These are phyloP conservation scores for Rauvolfia tetraphylla DNA, from an alignment of 257 asterid species.

Conservation along the genomic window DNA sequence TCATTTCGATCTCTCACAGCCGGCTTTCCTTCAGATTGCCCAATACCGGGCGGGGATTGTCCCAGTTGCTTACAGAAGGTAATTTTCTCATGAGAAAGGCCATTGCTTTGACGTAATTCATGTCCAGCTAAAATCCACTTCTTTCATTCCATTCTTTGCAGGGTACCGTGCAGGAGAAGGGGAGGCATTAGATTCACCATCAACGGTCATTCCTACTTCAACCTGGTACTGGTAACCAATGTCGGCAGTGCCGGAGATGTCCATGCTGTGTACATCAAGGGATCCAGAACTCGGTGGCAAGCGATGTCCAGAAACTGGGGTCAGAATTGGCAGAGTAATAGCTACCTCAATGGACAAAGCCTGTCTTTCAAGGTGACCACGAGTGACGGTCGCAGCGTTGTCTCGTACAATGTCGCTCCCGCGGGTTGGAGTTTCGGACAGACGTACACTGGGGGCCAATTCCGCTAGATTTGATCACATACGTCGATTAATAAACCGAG, in stretches of 20 bases:
- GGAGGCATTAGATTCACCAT: slow-evolving; percentile 86
- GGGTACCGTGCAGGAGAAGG: slow-evolving; percentile 87
- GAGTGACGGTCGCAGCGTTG: slow-evolving; percentile 68
- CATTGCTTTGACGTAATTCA: neutral
- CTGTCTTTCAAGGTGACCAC: slow-evolving; percentile 73
- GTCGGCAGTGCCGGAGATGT: slow-evolving; percentile 94
- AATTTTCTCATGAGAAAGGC: neutral
- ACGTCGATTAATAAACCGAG: neutral
- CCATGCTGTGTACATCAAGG: slow-evolving; percentile 67
- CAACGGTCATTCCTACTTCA: slow-evolving; percentile 85
- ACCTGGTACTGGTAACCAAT: slow-evolving; percentile 75
- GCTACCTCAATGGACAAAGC: slow-evolving; percentile 82
- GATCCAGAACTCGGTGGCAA: slow-evolving; percentile 81
- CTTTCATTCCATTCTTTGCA: slow-evolving; percentile 4
- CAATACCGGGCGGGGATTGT: slow-evolving; percentile 80
- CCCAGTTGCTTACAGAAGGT: slow-evolving; percentile 68
- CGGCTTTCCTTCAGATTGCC: slow-evolving; percentile 70
- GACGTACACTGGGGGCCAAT: slow-evolving; percentile 70
- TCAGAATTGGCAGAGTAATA: slow-evolving; percentile 90
- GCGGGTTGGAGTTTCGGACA: slow-evolving; percentile 78
- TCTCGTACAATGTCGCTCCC: slow-evolving; percentile 76
- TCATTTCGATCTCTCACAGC: slow-evolving; percentile 85
- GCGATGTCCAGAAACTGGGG: slow-evolving; percentile 97
- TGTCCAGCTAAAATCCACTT: neutral
- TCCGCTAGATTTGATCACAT: slow-evolving; percentile 30